These are phyloP conservation scores for Gaeumannomyces sp. DNA, from an alignment of 2,329 filamentous ascomycete species.

Conservation along the genomic window DNA sequence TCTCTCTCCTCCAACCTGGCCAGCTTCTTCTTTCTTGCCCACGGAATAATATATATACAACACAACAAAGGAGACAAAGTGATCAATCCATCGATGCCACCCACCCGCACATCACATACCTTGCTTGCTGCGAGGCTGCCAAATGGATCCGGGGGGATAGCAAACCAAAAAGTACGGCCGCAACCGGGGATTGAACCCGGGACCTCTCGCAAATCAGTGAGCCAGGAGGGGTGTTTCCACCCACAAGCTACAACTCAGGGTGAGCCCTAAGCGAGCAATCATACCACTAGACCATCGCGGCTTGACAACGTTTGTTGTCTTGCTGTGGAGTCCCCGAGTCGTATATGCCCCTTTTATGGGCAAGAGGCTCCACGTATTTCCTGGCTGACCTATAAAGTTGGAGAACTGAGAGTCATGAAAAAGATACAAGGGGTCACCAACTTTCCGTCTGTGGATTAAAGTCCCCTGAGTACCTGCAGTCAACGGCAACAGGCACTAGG, in stretches of 20 bases:
- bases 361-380: background rate
- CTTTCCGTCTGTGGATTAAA: too few species aligned
- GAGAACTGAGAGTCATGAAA: background rate
- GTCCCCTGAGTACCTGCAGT: background rate
- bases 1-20: too few species aligned
- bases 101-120: too few species aligned
- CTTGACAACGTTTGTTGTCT: background rate
- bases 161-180: background rate
- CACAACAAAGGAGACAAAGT: too few species aligned
- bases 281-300: background rate
- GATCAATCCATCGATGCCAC: too few species aligned
- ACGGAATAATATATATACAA: too few species aligned
- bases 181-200: constrained; percentile 9
- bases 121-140: too few species aligned
- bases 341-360: background rate
- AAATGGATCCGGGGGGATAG: background rate
- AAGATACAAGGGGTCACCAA: background rate
- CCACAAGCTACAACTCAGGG: background rate
- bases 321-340: background rate
- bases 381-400: background rate
- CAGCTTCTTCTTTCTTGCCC: too few species aligned
- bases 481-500: background rate
- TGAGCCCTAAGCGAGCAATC: constrained; percentile 1
- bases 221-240: background rate
- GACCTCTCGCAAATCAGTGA: constrained; percentile 8